phyloP scores from a whole-genome alignment of 2,329 filamentous ascomycete genomes.

The Fusarium xyrophilum region DNA sequence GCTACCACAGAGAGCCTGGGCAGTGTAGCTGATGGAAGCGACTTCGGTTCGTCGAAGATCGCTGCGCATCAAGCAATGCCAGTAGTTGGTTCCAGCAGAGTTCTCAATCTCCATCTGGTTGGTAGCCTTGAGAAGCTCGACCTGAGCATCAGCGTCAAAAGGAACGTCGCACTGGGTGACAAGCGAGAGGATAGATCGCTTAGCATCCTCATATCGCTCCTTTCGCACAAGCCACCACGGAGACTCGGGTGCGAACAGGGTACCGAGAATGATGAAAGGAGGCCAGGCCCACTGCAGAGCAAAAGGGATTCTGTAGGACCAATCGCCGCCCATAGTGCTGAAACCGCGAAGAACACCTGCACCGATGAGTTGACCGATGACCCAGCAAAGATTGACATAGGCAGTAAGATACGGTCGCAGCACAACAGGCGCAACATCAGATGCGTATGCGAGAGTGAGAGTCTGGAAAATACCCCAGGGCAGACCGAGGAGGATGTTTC shows the following conservation, averaged over 20 bases:
- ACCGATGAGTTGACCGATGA: slow-evolving; percentile 55
- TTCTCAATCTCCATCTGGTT: slow-evolving; percentile 23
- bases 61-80: slow-evolving; percentile 22
- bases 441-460: slow-evolving; percentile 55
- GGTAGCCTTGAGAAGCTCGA: slow-evolving; percentile 55
- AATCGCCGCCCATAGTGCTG: slow-evolving; percentile 49
- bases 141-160: slow-evolving; percentile 43
- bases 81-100: slow-evolving; percentile 22
- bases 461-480: slow-evolving; percentile 58
- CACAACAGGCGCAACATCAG: slow-evolving; percentile 53
- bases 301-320: slow-evolving; percentile 58
- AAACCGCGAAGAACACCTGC: slow-evolving; percentile 52
- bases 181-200: slow-evolving; percentile 40
- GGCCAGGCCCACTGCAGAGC: slow-evolving; percentile 56
- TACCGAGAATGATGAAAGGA: slow-evolving; percentile 53
- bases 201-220: slow-evolving; percentile 49
- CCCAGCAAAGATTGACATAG: slow-evolving; percentile 58
- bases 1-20: slow-evolving; percentile 12
- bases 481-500: slow-evolving; percentile 55
- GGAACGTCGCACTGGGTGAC: slow-evolving; percentile 3
- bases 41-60: slow-evolving; percentile 15
- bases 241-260: slow-evolving; percentile 57
- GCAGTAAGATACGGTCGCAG: slow-evolving; percentile 57
- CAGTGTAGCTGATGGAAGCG: slow-evolving; percentile 7
- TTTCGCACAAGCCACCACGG: slow-evolving; percentile 58